Percentiles rank a stretch among this genome's conserved stretches.
Conservation (phyloP, 1,139 yeast genomes). For the Debaryomyces subglobosus region DNA sequence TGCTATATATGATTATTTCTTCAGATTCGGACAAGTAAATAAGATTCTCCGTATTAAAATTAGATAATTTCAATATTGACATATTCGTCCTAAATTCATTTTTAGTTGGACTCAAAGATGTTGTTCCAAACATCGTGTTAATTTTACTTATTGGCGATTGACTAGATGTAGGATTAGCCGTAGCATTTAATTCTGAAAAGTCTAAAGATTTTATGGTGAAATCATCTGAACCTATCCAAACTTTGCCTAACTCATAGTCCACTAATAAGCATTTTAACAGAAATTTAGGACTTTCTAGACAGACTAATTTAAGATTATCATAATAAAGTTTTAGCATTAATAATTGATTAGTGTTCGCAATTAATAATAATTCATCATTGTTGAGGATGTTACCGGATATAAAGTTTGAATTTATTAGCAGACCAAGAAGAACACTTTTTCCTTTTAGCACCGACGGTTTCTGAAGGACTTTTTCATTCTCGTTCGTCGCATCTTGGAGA, state of each 20-base stretch:
- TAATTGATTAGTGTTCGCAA: constrained; percentile 47
- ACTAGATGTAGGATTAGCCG: constrained; percentile 13
- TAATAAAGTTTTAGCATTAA: constrained; percentile 30
- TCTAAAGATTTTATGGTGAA: constrained; percentile 13
- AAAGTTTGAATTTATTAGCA: constrained; percentile 50
- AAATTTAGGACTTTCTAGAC: constrained; percentile 20
- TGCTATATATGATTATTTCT: constrained; percentile 30
- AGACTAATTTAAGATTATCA: constrained; percentile 26
- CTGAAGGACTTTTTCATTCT: constrained; percentile 18
- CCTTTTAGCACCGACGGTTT: constrained; percentile 50
- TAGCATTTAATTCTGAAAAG: constrained; percentile 18
- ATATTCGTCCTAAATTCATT: constrained; percentile 6
- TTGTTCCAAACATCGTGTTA: background rate
- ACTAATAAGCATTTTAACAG: constrained; percentile 23
- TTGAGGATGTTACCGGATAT: constrained; percentile 38
- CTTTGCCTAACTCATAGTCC: constrained; percentile 24
- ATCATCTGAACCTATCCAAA: constrained; percentile 25
- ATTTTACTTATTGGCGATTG: background rate
- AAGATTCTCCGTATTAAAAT: constrained; percentile 22
- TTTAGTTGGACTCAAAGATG: constrained; percentile 7
- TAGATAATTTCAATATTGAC: constrained; percentile 15
- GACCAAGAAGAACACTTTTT: constrained; percentile 58
- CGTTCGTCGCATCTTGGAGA: constrained; percentile 12
- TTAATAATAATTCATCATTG: constrained; percentile 42
- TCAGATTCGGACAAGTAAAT: constrained; percentile 35